A percentile compares a stretch with the other conserved stretches of the same genome.
phyloP scores from a whole-genome alignment of 1,284 basidiomycete genomes.

The Cutaneotrichosporon spelunceum region DNA sequence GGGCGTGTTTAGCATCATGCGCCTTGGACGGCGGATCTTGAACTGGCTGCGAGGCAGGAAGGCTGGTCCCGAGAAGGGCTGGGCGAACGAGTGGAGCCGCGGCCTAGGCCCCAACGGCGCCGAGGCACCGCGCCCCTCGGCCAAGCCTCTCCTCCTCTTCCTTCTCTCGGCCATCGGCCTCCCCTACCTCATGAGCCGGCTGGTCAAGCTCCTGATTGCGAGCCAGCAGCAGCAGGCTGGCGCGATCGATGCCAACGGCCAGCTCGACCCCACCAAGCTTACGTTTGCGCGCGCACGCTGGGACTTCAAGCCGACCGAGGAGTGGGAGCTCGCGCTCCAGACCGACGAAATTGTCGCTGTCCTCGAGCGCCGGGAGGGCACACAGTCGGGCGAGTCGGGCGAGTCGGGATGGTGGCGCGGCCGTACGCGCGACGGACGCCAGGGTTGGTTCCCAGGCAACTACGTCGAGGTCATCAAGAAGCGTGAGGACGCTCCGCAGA shows the following conservation, averaged over 20 bases:
- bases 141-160: constrained; percentile 91
- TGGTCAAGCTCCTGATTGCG: constrained; percentile 77
- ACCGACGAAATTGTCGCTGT: constrained; percentile 95
- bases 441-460: constrained; percentile 95
- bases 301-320: constrained; percentile 70
- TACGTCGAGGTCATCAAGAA: constrained; percentile 56
- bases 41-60: constrained; percentile 56
- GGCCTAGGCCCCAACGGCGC: constrained; percentile 29
- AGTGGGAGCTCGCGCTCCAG: constrained; percentile 75
- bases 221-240: constrained; percentile 51
- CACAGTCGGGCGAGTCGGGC: constrained; percentile 72
- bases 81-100: constrained; percentile 52
- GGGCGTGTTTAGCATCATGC: constrained; percentile 81
- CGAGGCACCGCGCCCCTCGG: constrained; percentile 62
- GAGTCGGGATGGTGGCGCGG: constrained; percentile 95
- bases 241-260: constrained; percentile 25
- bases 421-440: constrained; percentile 83
- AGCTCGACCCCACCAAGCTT: constrained; percentile 59
- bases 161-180: constrained; percentile 92
- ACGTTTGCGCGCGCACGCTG: constrained; percentile 85
- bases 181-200: constrained; percentile 88
- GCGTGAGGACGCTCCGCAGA: constrained; percentile 15
- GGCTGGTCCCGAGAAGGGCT: constrained; percentile 51
- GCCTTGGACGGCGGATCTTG: constrained; percentile 59
- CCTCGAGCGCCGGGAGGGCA: constrained; percentile 74